These are phyloP conservation scores for Botryotinia narcissicola DNA, from an alignment of 2,329 filamentous ascomycete species.

Conservation along the genomic window DNA sequence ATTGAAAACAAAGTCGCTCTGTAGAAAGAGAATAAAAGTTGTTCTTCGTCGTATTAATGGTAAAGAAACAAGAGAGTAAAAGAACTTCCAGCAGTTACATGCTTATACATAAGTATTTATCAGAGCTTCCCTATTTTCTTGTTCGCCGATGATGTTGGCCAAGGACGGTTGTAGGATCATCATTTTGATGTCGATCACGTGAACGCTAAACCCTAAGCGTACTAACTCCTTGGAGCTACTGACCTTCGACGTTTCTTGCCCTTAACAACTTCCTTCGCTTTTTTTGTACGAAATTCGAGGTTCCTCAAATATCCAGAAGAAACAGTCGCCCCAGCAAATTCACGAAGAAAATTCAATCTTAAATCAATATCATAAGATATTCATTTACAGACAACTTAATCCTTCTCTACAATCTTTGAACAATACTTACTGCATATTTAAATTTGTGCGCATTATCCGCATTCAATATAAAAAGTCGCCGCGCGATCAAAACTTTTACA, in stretches of 20 bases:
- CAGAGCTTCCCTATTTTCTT: neutral
- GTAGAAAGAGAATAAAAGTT: neutral
- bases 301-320: conserved; percentile 3
- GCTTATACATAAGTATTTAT: too few species aligned
- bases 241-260: conserved; percentile 13
- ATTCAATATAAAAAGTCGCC: conserved; percentile 3
- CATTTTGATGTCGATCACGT: neutral
- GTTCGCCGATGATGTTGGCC: neutral
- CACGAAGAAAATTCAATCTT: conserved; percentile 1
- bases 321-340: neutral
- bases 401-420: conserved; percentile 7
- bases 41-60: neutral
- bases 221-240: conserved; percentile 7
- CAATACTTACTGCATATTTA: conserved; percentile 1
- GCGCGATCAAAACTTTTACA: conserved; percentile 17
- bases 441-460: conserved; percentile 15
- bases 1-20: neutral
- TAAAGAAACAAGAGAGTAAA: neutral
- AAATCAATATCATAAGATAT: conserved; percentile 10
- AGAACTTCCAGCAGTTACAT: neutral
- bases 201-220: neutral
- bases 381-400: neutral
- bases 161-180: neutral
- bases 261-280: conserved; percentile 15
- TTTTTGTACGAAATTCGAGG: conserved; percentile 18